Percentiles rank a stretch among this genome's conserved stretches.
Conservation (phyloP, 2,329 filamentous ascomycete genomes). For the Neonectria hederae region DNA sequence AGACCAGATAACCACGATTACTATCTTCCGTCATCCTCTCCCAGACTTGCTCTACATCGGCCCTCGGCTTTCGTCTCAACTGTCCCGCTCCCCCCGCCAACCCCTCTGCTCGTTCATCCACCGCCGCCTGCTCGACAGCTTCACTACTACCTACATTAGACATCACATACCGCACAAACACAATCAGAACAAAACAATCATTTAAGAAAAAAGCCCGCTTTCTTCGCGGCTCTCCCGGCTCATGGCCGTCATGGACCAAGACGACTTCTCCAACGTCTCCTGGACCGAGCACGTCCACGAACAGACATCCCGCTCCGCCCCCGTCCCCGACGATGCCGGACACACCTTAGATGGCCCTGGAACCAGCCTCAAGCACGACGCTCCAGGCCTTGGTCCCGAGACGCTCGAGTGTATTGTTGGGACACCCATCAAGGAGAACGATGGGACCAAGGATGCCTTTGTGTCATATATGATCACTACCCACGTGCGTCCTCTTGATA, state of each 20-base stretch:
- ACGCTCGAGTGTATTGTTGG: conserved; percentile 84
- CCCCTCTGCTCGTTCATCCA: background rate
- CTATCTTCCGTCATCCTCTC: background rate
- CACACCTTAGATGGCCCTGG: conserved; percentile 55
- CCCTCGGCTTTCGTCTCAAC: background rate
- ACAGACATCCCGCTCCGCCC: conserved; percentile 44
- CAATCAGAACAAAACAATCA: too few relatives aligned
- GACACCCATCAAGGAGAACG: conserved; percentile 90
- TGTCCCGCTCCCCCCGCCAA: background rate
- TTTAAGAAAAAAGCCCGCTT: background rate
- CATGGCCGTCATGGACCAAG: conserved; percentile 61
- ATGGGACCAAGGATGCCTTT: conserved; percentile 95
- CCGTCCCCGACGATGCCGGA: conserved; percentile 41
- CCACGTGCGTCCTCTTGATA: conserved; percentile 63
- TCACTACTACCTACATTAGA: background rate
- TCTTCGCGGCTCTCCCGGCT: conserved; percentile 1
- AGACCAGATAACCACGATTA: background rate
- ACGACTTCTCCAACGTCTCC: conserved; percentile 83
- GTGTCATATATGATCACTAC: conserved; percentile 96
- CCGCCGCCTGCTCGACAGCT: background rate
- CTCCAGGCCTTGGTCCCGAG: conserved; percentile 74
- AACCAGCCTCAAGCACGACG: conserved; percentile 63
- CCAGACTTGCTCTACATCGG: background rate
- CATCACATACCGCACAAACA: background rate
- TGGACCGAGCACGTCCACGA: conserved; percentile 72